Conservation (phyloP, 2,329 filamentous ascomycete species). For the Grosmannia penicillata region DNA sequence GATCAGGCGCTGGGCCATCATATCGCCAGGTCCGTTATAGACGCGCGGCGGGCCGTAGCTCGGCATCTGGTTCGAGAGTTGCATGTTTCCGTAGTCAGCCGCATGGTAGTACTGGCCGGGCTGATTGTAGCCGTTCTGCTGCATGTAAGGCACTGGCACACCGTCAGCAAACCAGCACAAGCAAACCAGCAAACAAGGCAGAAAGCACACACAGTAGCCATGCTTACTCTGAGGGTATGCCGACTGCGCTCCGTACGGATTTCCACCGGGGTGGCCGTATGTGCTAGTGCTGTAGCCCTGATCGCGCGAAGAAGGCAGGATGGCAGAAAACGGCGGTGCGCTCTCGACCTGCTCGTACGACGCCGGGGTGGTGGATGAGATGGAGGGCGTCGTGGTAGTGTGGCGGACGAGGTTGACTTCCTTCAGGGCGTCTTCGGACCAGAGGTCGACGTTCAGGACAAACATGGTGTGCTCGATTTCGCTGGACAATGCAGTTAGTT, state of each 20-base stretch:
- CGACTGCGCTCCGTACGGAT: conserved; percentile 14
- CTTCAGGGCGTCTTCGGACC: conserved; percentile 48
- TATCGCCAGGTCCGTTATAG: conserved; percentile 16
- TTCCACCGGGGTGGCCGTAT: conserved; percentile 12
- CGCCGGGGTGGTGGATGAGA: conserved; percentile 64
- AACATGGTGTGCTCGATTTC: conserved; percentile 39
- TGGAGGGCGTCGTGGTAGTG: conserved; percentile 55
- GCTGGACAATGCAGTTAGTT: conserved; percentile 23
- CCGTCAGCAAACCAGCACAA: background rate
- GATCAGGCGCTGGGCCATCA: conserved; percentile 19
- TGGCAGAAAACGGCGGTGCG: conserved; percentile 18
- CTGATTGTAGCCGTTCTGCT: conserved; percentile 19
- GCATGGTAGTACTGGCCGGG: conserved; percentile 18
- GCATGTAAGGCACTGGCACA: conserved; percentile 7
- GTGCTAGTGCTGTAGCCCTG: conserved; percentile 12
- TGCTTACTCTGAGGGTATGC: conserved; percentile 11
- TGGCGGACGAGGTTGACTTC: conserved; percentile 54
- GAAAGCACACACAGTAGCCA: background rate
- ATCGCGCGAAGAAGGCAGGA: conserved; percentile 23
- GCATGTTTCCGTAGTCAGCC: conserved; percentile 9
- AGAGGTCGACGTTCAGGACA: conserved; percentile 52
- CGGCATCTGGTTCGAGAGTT: conserved; percentile 7
- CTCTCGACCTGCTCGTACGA: conserved; percentile 49
- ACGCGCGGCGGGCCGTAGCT: conserved; percentile 17
- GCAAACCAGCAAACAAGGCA: background rate